Conservation (phyloP, 1,139 yeast species). For the Nakaseomyces bracarensis region DNA sequence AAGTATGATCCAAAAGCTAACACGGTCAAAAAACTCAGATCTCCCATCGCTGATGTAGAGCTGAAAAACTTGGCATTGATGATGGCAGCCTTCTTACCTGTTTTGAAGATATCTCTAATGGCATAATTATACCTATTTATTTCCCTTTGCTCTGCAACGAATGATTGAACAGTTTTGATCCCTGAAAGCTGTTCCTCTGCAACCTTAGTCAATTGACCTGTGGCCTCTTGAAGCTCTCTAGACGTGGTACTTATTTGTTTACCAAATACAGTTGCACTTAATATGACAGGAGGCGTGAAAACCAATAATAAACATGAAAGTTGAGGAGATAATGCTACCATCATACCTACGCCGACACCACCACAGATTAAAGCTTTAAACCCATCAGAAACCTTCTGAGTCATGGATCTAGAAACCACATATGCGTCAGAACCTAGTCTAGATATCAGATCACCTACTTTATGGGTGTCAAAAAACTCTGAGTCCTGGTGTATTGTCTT, state of each 20-base stretch:
- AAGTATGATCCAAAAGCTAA: constrained; percentile 74
- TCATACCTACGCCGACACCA: constrained; percentile 73
- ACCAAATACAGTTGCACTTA: constrained; percentile 74
- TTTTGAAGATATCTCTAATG: constrained; percentile 60
- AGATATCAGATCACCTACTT: constrained; percentile 89
- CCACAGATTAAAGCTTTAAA: constrained; percentile 74
- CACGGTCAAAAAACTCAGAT: constrained; percentile 65
- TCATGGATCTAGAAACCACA: constrained; percentile 77
- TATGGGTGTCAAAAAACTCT: constrained; percentile 83
- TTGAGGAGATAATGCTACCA: constrained; percentile 79
- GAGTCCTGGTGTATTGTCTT: constrained; percentile 80
- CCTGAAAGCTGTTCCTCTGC: constrained; percentile 89
- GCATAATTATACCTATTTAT: constrained; percentile 55
- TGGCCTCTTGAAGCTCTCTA: constrained; percentile 69
- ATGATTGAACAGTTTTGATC: constrained; percentile 77
- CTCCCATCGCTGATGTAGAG: constrained; percentile 73
- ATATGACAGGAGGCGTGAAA: constrained; percentile 71
- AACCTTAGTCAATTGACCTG: constrained; percentile 80
- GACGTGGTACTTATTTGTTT: constrained; percentile 68
- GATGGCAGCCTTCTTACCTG: constrained; percentile 74
- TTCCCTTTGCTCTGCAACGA: constrained; percentile 74
- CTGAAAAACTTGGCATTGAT: constrained; percentile 72
- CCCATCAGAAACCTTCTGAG: constrained; percentile 89
- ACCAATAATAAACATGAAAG: constrained; percentile 67
- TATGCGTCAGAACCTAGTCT: constrained; percentile 84